Evolutionary conservation across 1,284 basidiomycete genomes (phyloP).

Genomic region (Chondrostereum purpureum): DNA sequence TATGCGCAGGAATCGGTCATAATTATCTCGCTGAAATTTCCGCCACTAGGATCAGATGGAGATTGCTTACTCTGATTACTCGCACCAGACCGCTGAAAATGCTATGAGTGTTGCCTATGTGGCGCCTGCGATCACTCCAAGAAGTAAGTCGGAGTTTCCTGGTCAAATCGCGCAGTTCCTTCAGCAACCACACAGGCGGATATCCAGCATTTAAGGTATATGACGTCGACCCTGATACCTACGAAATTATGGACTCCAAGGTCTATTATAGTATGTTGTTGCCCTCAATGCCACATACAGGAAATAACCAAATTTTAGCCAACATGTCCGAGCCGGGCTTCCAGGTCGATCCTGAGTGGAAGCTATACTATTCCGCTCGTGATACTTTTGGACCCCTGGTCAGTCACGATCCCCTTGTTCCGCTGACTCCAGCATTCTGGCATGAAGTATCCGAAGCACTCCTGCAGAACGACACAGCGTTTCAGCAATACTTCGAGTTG

Average conservation of each 20-base stretch:
- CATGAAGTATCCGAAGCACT: conserved; percentile 54
- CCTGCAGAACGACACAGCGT: conserved; percentile 38
- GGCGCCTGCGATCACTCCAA: conserved; percentile 48
- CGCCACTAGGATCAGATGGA: conserved; percentile 51
- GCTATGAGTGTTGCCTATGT: conserved; percentile 45
- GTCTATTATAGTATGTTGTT: conserved; percentile 33
- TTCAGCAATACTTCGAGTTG: conserved; percentile 37
- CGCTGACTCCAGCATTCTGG: conserved; percentile 49
- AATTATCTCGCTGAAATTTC: background rate
- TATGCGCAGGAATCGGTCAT: conserved; percentile 6
- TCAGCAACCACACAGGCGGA: conserved; percentile 25
- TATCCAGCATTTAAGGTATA: conserved; percentile 50
- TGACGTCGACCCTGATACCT: conserved; percentile 47
- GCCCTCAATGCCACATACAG: background rate
- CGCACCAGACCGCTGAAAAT: conserved; percentile 37
- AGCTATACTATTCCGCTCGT: conserved; percentile 51
- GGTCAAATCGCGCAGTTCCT: background rate
- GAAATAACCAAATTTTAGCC: conserved; percentile 18
- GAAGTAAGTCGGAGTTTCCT: conserved; percentile 35
- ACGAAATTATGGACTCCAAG: conserved; percentile 42
- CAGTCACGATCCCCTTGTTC: conserved; percentile 15
- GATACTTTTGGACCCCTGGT: conserved; percentile 39
- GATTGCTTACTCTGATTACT: conserved; percentile 50
- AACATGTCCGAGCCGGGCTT: conserved; percentile 32
- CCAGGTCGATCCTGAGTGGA: conserved; percentile 38